Conservation (phyloP, 768 basidiomycete species). For the Termitomyces sp. region DNA sequence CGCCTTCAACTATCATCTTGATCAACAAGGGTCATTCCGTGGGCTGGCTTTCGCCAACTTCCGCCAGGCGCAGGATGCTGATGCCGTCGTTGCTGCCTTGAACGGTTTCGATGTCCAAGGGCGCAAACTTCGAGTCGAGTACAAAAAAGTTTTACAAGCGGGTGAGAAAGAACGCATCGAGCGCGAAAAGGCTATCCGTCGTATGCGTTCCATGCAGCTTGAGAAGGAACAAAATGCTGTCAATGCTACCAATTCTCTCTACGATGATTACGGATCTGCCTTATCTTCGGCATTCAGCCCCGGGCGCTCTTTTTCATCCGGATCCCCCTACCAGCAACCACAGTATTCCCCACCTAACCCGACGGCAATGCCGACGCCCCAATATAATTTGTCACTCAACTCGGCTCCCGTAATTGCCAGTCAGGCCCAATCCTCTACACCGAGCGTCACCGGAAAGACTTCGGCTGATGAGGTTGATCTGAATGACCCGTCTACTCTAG, state of each 20-base stretch:
- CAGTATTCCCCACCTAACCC: conserved; percentile 69
- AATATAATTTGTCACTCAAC: conserved; percentile 40
- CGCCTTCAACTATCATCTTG: conserved; percentile 99
- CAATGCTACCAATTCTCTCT: conserved; percentile 42
- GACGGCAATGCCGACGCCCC: conserved; percentile 41
- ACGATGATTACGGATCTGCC: conserved; percentile 74
- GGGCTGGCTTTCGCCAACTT: conserved; percentile 99
- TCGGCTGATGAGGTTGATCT: conserved; percentile 80
- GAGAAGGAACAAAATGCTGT: conserved; percentile 67
- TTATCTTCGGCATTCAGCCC: conserved; percentile 59
- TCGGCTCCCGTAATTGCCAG: conserved; percentile 51
- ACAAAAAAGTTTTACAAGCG: conserved; percentile 99
- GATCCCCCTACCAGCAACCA: conserved; percentile 55
- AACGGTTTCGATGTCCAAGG: conserved; percentile 97
- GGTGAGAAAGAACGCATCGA: conserved; percentile 99
- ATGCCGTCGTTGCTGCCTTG: conserved; percentile 91
- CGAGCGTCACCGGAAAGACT: conserved; percentile 63
- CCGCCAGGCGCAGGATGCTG: conserved; percentile 85
- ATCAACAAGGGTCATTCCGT: conserved; percentile 94
- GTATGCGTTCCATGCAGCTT: conserved; percentile 97
- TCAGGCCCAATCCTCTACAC: conserved; percentile 53
- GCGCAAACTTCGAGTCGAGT: conserved; percentile 96
- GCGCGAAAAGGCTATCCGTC: conserved; percentile 94
- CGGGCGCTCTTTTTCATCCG: conserved; percentile 71
- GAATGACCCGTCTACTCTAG: conserved; percentile 92